Conservation (phyloP, 768 basidiomycete genomes). For the Lactarius indigo region DNA sequence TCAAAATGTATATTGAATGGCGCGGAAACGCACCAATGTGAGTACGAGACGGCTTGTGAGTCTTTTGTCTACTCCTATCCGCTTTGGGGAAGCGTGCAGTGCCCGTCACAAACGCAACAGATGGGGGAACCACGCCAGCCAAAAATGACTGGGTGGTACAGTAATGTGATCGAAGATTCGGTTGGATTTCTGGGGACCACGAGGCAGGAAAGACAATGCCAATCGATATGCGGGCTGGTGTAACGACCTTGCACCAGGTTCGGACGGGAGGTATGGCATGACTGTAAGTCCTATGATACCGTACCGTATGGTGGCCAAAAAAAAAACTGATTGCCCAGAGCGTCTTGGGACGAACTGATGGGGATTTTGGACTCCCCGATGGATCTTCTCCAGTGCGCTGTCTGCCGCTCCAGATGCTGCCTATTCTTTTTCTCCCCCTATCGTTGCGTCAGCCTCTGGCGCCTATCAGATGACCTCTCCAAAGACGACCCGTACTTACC, state of each 20-base stretch:
- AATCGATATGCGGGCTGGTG: neutral
- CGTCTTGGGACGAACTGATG: neutral
- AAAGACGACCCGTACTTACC: neutral
- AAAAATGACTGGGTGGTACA: neutral
- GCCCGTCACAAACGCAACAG: neutral
- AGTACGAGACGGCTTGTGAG: no score
- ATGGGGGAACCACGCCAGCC: neutral
- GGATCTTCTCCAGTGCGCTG: neutral
- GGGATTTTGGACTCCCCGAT: neutral
- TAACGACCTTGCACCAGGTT: neutral
- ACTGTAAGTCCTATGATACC: no score
- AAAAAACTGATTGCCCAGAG: no score
- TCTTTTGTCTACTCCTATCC: neutral
- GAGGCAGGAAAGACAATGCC: neutral
- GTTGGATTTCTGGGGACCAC: neutral
- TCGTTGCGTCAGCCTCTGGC: neutral
- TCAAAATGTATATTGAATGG: neutral
- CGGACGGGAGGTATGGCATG: neutral
- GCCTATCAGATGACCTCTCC: neutral
- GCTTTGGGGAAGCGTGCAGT: neutral
- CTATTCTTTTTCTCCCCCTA: neutral
- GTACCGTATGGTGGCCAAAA: no score
- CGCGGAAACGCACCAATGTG: neutral
- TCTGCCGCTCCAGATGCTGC: no score
- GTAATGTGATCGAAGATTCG: neutral